phyloP scores from a whole-genome alignment of 495 filamentous ascomycete genomes.

The Aspergillus biplanus region DNA sequence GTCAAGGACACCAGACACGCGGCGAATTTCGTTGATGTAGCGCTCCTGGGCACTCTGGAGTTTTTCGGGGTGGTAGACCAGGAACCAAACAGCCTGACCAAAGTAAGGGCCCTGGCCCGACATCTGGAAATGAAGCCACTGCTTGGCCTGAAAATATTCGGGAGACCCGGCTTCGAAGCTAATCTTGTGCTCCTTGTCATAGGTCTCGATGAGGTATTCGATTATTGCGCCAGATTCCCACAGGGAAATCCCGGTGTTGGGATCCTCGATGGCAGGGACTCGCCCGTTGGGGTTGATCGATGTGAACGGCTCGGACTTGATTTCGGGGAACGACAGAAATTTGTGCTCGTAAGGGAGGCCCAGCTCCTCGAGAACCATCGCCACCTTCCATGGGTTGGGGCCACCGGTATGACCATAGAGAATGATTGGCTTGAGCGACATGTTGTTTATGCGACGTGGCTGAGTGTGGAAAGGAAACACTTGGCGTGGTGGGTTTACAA shows the following conservation, averaged over 20 bases:
- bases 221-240: constrained; percentile 79
- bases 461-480: neutral
- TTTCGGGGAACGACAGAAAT: constrained; percentile 45
- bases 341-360: constrained; percentile 56
- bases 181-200: constrained; percentile 65
- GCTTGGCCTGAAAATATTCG: constrained; percentile 58
- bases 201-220: constrained; percentile 71
- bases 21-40: constrained; percentile 62
- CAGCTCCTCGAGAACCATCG: constrained; percentile 66
- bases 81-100: constrained; percentile 62
- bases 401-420: constrained; percentile 46
- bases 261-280: constrained; percentile 62
- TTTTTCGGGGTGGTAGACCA: constrained; percentile 57
- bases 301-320: constrained; percentile 60
- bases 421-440: constrained; percentile 50
- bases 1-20: constrained; percentile 63
- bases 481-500: neutral
- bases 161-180: constrained; percentile 53
- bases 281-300: constrained; percentile 76
- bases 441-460: constrained; percentile 21
- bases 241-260: constrained; percentile 65
- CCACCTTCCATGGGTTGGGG: constrained; percentile 70
- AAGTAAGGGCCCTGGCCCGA: constrained; percentile 74
- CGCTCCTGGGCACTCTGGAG: constrained; percentile 60
- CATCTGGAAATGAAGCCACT: constrained; percentile 70